Evolutionary conservation across 2,329 filamentous ascomycete species (phyloP), one percentile per base, ranked within the genome.

Genomic region (Fusarium subglutinans): DNA sequence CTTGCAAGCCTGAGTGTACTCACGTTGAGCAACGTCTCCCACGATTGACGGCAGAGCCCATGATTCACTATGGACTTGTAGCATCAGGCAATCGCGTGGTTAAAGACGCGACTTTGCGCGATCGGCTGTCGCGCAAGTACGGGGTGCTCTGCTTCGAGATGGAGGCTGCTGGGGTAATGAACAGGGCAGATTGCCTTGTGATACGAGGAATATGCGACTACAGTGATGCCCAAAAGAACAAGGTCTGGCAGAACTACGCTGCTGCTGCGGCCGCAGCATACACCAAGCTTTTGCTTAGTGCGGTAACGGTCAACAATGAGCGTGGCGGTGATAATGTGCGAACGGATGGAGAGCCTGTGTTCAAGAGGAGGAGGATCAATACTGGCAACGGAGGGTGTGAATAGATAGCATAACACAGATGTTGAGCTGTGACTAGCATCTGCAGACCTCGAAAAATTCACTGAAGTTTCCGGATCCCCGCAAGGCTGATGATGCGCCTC

Each of bases 401-500:
- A 11, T 24, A 18, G 22, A 33, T 18, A 5, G 28, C 3, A 18
- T 9, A 5, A 6, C 6, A 11, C 18, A 15, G 18, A 38, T 13
- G 3, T 22, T 40, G 35, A 10, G 33, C 18, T 3, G 6, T n/a
- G 10, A 40, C 4, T 4, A 8, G 24, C 5, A 18, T 18, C 10
- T 28, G 8, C 2, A n/a, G 14, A 22, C 8, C 14, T 10, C 7
- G 5, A 28, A 2, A 40, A 14, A n/a, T 8, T 28, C 18, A 54
- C 51, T 18, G 24, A n/a, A 9, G 5, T 20, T 2, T 7, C 5
- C 9, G 7, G 5, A 5, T 12, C 6, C 20, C 2, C 3, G 2
- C 13, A 17, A 5, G 3, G 4, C n/a, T 22, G 13, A 17, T 6
- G 0, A 17, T 13, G 9, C 7, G 3, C 10, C 33, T 0, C 11